Base-by-base conservation (phyloP, 1,284 basidiomycete genomes). In the Rhodotorula sp. region DNA sequence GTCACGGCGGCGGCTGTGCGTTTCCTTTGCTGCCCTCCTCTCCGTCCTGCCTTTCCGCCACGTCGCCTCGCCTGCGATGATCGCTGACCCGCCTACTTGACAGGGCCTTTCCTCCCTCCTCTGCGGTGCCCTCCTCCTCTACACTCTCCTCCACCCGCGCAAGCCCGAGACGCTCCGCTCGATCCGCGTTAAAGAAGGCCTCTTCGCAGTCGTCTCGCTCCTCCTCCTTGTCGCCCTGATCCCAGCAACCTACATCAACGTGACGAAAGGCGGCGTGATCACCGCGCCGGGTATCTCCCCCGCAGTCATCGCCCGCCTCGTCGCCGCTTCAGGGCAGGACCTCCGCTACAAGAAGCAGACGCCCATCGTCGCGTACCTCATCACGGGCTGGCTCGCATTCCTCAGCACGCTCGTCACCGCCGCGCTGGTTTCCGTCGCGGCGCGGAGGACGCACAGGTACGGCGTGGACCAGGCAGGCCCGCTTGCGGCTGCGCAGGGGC, bases 361-460 rank as follows among this genome's bases (percentile, higher is more conserved):
- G 2, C 70, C 72, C 2, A 60, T 72, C 63, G 48, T 66, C 25
- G 37, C 72, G 15, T 74, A 70, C 61, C 44, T 72, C 34, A 55
- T 70, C 59, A 70, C 72, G 44, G 75, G 75, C 19, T 76, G 75
- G 75, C 51, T 70, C 66, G 70, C 70, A 7, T 70, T 68, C 56
- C 56, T 68, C 56, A 66, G 65, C 21, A 71, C 71, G 37, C 34
- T 66, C 44, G 60, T 75, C 61, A 67, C 66, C 34, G 61, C 70
- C 64, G 44, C 73, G 10, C 68, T 76, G 48, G 70, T 74, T 22
- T 71, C 68, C 39, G 44, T 72, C 54, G 71, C 71, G 1, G 75
- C 72, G 25, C 72, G 75, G 34, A 63, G 74, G 56, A 66, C 73
- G 44, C 68, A 70, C 66, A 74, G 74, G 63, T 54, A 76, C 64